A percentile compares a stretch with the other conserved stretches of the same genome.
phyloP scores from a whole-genome alignment of 2,329 filamentous ascomycete genomes.

The Onygenales sp. region DNA sequence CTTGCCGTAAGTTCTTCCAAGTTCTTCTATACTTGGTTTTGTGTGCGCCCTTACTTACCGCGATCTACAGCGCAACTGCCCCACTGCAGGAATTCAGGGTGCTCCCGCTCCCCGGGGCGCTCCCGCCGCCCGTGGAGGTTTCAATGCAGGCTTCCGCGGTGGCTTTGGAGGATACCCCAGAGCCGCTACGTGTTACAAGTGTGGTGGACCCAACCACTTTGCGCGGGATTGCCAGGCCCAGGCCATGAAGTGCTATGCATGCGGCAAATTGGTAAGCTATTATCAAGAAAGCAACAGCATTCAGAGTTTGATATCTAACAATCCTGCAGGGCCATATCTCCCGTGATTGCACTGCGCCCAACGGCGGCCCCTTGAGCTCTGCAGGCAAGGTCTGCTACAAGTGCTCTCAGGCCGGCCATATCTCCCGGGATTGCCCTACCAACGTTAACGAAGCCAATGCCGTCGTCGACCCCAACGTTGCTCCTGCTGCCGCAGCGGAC shows the following conservation, averaged over 20 bases:
- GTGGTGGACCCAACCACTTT: conserved; percentile 87
- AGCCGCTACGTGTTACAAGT: conserved; percentile 56
- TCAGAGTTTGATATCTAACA: conserved; percentile 7
- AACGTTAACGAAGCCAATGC: conserved; percentile 33
- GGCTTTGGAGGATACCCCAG: conserved; percentile 54
- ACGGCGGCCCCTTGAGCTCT: conserved; percentile 89
- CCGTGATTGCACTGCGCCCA: conserved; percentile 89
- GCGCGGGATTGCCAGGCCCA: conserved; percentile 97
- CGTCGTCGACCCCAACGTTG: conserved; percentile 3
- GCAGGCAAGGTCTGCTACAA: conserved; percentile 98
- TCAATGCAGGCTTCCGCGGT: conserved; percentile 56
- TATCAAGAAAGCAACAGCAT: background rate
- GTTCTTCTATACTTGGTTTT: background rate
- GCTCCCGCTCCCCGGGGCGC: conserved; percentile 57
- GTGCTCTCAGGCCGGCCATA: conserved; percentile 91
- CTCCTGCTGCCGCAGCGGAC: conserved; percentile 31
- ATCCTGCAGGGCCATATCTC: conserved; percentile 65
- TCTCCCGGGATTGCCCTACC: conserved; percentile 90
- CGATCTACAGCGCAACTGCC: conserved; percentile 23
- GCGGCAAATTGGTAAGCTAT: conserved; percentile 62
- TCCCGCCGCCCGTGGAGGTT: conserved; percentile 58
- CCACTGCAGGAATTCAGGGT: conserved; percentile 44
- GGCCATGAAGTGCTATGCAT: conserved; percentile 97
- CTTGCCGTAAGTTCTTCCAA: conserved; percentile 59
- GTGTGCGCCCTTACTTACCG: background rate